Evolutionary conservation across 176 grass and related monocot genomes (phyloP).

Genomic region (Ananas comosus): DNA sequence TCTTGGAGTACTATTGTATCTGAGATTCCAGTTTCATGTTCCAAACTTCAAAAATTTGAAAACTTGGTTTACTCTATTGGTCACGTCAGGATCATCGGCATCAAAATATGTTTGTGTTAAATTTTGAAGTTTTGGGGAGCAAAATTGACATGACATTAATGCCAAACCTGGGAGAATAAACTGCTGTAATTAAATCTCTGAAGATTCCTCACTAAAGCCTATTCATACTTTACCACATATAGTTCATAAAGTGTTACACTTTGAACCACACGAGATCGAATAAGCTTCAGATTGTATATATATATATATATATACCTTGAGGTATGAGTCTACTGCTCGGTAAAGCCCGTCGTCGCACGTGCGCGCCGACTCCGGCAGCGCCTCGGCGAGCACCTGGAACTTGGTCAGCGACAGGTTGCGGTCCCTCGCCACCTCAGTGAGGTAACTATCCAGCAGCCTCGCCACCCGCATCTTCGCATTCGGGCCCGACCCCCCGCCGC

Average conservation of each 20-base stretch:
- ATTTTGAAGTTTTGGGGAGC: no score
- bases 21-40: background rate
- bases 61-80: no score
- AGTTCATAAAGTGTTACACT: no score
- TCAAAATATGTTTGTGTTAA: no score
- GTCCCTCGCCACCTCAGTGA: conserved; percentile 92
- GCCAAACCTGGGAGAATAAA: no score
- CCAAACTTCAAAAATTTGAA: no score
- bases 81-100: no score
- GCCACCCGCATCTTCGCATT: conserved; percentile 77
- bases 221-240: no score
- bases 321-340: conserved; percentile 93
- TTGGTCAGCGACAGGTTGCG: conserved; percentile 86
- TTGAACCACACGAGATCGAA: background rate
- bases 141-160: no score
- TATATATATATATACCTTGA: conserved; percentile 42
- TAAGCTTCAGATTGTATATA: background rate
- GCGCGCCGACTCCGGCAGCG: conserved; percentile 74
- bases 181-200: no score
- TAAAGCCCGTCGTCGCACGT: conserved; percentile 89
- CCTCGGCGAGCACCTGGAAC: conserved; percentile 91
- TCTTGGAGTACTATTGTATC: no score
- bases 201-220: no score
- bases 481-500: conserved; percentile 16
- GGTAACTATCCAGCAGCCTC: conserved; percentile 77